phyloP scores from a whole-genome alignment of 352 stramenopile species.

The Pythium sukuiense region DNA sequence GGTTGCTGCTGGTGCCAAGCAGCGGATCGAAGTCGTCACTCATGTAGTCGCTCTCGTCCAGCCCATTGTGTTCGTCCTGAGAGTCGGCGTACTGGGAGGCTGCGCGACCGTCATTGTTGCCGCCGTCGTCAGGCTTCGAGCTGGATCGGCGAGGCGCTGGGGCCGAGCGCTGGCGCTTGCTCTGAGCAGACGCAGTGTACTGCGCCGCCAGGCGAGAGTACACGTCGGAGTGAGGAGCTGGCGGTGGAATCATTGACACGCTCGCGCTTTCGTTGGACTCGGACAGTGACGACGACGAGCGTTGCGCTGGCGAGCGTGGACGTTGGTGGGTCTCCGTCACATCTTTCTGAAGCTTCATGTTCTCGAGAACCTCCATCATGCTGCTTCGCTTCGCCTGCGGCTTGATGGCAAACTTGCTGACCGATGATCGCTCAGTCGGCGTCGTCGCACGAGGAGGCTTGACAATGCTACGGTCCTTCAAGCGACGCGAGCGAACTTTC shows the following conservation, averaged over 20 bases:
- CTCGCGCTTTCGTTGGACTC: conserved; percentile 28
- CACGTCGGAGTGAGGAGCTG: conserved; percentile 63
- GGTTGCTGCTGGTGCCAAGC: conserved; percentile 47
- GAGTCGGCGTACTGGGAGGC: conserved; percentile 15
- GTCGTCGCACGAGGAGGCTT: conserved; percentile 51
- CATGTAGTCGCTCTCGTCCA: conserved; percentile 30
- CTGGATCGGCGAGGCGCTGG: conserved; percentile 34
- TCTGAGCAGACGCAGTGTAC: conserved; percentile 83
- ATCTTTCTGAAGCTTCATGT: conserved; percentile 83
- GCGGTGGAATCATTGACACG: conserved; percentile 41
- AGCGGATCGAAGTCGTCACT: conserved; percentile 60
- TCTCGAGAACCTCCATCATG: conserved; percentile 79
- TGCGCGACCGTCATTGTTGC: conserved; percentile 25
- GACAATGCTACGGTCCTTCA: conserved; percentile 62
- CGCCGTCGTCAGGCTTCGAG: conserved; percentile 37
- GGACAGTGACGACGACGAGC: conserved; percentile 27
- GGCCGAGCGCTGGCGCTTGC: conserved; percentile 60
- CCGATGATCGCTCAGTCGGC: conserved; percentile 52
- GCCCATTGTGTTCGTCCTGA: conserved; percentile 39
- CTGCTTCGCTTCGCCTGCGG: conserved; percentile 57
- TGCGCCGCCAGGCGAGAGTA: conserved; percentile 80
- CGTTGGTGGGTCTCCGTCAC: conserved; percentile 43
- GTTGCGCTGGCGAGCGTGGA: conserved; percentile 35
- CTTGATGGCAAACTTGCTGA: conserved; percentile 45
- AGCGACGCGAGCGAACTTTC: conserved; percentile 65